Evolutionary conservation across 2,329 filamentous ascomycete species (phyloP).

Genomic region (Fusarium illudens): DNA sequence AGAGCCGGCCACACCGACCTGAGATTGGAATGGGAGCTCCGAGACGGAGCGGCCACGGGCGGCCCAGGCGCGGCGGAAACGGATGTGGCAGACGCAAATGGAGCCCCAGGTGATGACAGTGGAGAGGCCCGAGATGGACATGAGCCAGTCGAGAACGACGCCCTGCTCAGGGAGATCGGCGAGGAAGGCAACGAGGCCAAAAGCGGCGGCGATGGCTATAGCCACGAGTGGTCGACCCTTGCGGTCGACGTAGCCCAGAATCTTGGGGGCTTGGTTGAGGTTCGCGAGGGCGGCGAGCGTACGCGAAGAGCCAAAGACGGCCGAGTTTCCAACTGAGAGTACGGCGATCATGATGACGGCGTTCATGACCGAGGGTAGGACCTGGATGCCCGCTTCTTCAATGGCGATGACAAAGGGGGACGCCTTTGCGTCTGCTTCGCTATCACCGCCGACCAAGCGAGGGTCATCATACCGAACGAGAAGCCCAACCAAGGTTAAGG

Average conservation of each 20-base stretch:
- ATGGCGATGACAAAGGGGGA: slow-evolving; percentile 97
- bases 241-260: slow-evolving; percentile 83
- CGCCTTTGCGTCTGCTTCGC: slow-evolving; percentile 72
- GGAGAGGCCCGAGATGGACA: slow-evolving; percentile 76
- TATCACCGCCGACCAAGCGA: slow-evolving; percentile 65
- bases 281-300: slow-evolving; percentile 91
- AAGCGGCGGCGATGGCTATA: slow-evolving; percentile 70
- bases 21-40: slow-evolving; percentile 83
- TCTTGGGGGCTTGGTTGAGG: slow-evolving; percentile 80
- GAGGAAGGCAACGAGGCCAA: slow-evolving; percentile 82
- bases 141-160: slow-evolving; percentile 80
- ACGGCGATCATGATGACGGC: slow-evolving; percentile 92
- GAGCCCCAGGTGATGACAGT: slow-evolving; percentile 83
- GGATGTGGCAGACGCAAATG: slow-evolving; percentile 91
- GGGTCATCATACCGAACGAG: slow-evolving; percentile 78
- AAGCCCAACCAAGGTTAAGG: slow-evolving; percentile 81
- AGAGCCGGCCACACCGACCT: slow-evolving; percentile 81
- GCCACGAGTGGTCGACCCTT: slow-evolving; percentile 81
- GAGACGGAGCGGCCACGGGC: slow-evolving; percentile 72
- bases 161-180: slow-evolving; percentile 69
- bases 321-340: slow-evolving; percentile 89
- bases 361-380: slow-evolving; percentile 90
- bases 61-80: slow-evolving; percentile 85
- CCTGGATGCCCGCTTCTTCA: slow-evolving; percentile 80
- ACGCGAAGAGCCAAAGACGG: slow-evolving; percentile 89